Evolutionary conservation across 768 basidiomycete species (phyloP).

Genomic region (Tulasnella sp.): DNA sequence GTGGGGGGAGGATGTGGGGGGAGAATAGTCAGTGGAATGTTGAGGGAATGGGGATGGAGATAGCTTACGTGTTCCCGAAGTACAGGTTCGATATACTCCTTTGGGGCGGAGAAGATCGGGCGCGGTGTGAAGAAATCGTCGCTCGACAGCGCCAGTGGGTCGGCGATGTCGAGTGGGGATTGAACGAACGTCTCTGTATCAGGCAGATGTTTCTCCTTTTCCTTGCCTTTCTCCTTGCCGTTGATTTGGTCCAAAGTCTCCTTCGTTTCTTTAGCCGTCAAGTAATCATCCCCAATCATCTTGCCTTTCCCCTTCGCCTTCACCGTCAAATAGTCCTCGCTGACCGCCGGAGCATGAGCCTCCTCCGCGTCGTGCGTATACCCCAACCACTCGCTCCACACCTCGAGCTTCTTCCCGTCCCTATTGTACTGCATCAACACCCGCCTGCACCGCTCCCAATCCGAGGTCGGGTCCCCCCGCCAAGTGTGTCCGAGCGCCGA

Average conservation of each 20-base stretch:
- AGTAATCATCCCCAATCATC: too few species aligned
- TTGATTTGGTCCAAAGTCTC: too few species aligned
- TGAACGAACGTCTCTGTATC: background rate
- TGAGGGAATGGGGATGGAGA: background rate
- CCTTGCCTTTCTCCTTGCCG: background rate
- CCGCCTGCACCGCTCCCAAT: slow-evolving; percentile 48
- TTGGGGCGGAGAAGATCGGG: background rate
- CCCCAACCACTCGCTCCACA: slow-evolving; percentile 64
- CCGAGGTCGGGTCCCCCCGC: slow-evolving; percentile 37
- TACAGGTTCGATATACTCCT: slow-evolving; percentile 38
- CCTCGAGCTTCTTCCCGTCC: slow-evolving; percentile 64
- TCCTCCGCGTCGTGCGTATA: background rate
- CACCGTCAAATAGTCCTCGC: background rate
- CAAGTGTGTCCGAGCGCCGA: slow-evolving; percentile 36
- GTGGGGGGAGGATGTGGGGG: background rate
- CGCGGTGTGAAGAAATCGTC: background rate
- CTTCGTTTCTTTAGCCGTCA: too few species aligned
- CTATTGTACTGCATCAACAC: slow-evolving; percentile 43
- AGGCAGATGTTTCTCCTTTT: background rate
- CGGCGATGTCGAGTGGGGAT: background rate
- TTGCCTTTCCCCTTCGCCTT: background rate
- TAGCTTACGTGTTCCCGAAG: slow-evolving; percentile 48
- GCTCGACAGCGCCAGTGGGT: background rate
- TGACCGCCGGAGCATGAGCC: background rate
- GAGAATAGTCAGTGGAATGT: background rate